phyloP scores from a whole-genome alignment of 2,329 filamentous ascomycete species.

The Pseudocercospora cruenta region DNA sequence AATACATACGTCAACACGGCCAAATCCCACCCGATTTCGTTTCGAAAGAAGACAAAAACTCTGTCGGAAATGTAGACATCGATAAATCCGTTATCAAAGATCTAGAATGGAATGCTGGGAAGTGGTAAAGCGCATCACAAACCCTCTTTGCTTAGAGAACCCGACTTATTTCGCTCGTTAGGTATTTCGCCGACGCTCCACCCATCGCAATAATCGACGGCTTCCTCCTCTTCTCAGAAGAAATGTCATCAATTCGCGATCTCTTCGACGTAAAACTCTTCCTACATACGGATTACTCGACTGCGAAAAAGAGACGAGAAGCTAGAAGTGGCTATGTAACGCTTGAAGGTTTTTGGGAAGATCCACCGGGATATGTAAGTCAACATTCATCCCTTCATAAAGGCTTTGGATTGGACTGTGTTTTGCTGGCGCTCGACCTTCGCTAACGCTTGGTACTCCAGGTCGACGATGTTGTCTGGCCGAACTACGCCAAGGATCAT shows the following conservation, averaged over 20 bases:
- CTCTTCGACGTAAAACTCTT: constrained; percentile 78
- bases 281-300: constrained; percentile 68
- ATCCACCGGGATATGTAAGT: constrained; percentile 84
- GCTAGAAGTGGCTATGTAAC: constrained; percentile 77
- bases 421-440: too few relatives aligned
- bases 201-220: constrained; percentile 79
- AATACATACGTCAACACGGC: constrained; percentile 71
- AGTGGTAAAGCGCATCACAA: background rate
- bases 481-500: constrained; percentile 84
- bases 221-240: constrained; percentile 77
- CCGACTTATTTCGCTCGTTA: too few relatives aligned
- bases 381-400: too few relatives aligned
- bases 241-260: constrained; percentile 56
- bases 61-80: constrained; percentile 49
- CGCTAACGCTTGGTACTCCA: background rate
- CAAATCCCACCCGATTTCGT: constrained; percentile 57
- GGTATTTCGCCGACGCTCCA: constrained; percentile 34
- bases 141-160: too few relatives aligned
- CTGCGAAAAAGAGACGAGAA: constrained; percentile 67
- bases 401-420: too few relatives aligned
- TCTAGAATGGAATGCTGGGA: constrained; percentile 33
- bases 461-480: constrained; percentile 88
- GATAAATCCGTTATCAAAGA: constrained; percentile 34
- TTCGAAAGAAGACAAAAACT: constrained; percentile 64
- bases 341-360: constrained; percentile 85